Evolutionary conservation across 768 basidiomycete genomes (phyloP), one percentile per base, ranked within the genome.

Genomic region (Dendrothele bispora): DNA sequence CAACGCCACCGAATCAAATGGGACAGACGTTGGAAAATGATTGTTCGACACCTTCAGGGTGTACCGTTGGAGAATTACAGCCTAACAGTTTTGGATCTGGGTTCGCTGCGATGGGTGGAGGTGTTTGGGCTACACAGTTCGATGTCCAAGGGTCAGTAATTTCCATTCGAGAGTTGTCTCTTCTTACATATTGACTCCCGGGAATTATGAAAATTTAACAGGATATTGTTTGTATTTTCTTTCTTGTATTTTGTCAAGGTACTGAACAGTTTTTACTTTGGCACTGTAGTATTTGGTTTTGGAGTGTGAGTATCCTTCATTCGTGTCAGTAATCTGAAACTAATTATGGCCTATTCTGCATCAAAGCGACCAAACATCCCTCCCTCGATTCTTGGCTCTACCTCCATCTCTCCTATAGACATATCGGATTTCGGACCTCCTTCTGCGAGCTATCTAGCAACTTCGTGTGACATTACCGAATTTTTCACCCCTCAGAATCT

Each of bases 61-160:
- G 91, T 56, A 72, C 82, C 12, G 79, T 86, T 15, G 63, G 67
- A 3, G 83, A 86, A 59, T 77, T 74, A 0, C 74, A 74, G 43
- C 69, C 78, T 0, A 74, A 77, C 25, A 87, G 84, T 46, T 92
- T 77, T 52, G 87, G 85, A 11, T 66, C 70, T 5, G 83, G 74
- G 1, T 93, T 94, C 57, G 80, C 84, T 5, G 64, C 67, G 11
- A 77, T 76, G 7, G 84, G 84, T 15, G 91, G 91, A 21, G 91
- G 91, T 12, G 80, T 88, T 11, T 93, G 75, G 54, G 87, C 88
- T 5, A 75, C 84, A 2, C 87, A 90, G 60, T 79, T 89, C 54
- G 87, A 86, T 34, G 65, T 65, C 20, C 55, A 69, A 27, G 74
- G 74, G 48, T 57, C 64, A 26, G 45, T 46, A 14, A 15, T 18